These are phyloP conservation scores for Boletellus deceptivus DNA, from an alignment of 1,284 basidiomycete species.

Conservation along the genomic window DNA sequence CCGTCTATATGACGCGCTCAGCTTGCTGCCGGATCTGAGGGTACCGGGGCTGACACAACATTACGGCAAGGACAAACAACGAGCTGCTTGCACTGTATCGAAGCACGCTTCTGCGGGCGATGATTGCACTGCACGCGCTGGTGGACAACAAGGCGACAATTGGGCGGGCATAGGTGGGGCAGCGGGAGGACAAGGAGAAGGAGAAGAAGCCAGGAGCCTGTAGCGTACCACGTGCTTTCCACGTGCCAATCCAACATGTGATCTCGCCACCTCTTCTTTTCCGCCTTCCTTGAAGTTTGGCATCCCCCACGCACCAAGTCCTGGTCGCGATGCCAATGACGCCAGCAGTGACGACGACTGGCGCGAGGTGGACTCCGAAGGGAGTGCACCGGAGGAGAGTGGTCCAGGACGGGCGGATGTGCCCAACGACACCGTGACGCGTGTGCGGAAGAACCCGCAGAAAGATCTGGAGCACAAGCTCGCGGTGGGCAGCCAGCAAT, in stretches of 20 bases:
- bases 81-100: conserved; percentile 93
- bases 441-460: conserved; percentile 75
- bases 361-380: conserved; percentile 25
- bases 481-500: conserved; percentile 75
- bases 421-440: conserved; percentile 56
- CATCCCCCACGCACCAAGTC: conserved; percentile 5
- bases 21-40: conserved; percentile 84
- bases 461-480: conserved; percentile 80
- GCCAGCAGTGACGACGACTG: conserved; percentile 36
- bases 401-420: conserved; percentile 20
- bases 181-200: too few relatives aligned
- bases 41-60: conserved; percentile 74
- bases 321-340: conserved; percentile 32
- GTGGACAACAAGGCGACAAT: too few relatives aligned
- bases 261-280: too few relatives aligned
- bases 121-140: too few relatives aligned
- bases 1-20: conserved; percentile 93
- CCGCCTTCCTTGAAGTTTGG: too few relatives aligned
- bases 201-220: too few relatives aligned
- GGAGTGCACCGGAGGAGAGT: conserved; percentile 6
- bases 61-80: conserved; percentile 92
- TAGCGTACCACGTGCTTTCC: too few relatives aligned
- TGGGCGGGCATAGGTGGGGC: too few relatives aligned
- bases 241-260: too few relatives aligned
- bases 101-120: conserved; percentile 85